Evolutionary conservation across 192 early-diverging fungal genomes (phyloP).

Genomic region (Rhizophagus prolifer): DNA sequence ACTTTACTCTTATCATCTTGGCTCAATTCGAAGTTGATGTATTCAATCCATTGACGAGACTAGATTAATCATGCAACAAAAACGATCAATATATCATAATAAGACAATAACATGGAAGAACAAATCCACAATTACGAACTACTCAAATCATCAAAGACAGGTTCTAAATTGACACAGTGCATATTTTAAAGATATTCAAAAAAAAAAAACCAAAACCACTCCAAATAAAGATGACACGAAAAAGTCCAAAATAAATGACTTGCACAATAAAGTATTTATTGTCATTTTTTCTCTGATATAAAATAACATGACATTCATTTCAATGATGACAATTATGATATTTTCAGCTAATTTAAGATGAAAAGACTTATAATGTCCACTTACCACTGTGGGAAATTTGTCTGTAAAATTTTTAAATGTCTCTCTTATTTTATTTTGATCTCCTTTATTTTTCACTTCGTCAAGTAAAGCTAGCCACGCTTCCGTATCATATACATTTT

Average conservation of each 20-base stretch:
- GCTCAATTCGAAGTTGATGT: slow-evolving; percentile 81
- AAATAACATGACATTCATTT: not conserved
- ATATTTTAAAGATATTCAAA: no score
- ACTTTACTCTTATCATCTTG: slow-evolving; percentile 71
- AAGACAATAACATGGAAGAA: not conserved
- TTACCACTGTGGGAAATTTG: slow-evolving; percentile 82
- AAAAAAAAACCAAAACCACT: no score
- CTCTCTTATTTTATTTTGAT: slow-evolving; percentile 57
- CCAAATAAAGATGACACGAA: no score
- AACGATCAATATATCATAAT: slow-evolving; percentile 26
- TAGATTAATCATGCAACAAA: slow-evolving; percentile 29
- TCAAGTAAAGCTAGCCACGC: slow-evolving; percentile 66
- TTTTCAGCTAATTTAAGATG: not conserved
- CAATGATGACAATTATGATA: not conserved
- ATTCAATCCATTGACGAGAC: slow-evolving; percentile 74
- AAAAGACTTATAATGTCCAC: slow-evolving; percentile 35
- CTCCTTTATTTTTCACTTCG: slow-evolving; percentile 58
- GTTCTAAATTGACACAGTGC: no score
- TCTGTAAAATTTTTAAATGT: slow-evolving; percentile 69
- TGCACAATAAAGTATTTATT: no score
- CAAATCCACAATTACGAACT: not conserved
- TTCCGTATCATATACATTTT: slow-evolving; percentile 60
- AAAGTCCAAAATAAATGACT: no score
- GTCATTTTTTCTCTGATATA: no score
- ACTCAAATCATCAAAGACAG: not conserved